These are phyloP conservation scores for Polyporus tsugae DNA, from an alignment of 1,284 basidiomycete species.

Conservation along the genomic window DNA sequence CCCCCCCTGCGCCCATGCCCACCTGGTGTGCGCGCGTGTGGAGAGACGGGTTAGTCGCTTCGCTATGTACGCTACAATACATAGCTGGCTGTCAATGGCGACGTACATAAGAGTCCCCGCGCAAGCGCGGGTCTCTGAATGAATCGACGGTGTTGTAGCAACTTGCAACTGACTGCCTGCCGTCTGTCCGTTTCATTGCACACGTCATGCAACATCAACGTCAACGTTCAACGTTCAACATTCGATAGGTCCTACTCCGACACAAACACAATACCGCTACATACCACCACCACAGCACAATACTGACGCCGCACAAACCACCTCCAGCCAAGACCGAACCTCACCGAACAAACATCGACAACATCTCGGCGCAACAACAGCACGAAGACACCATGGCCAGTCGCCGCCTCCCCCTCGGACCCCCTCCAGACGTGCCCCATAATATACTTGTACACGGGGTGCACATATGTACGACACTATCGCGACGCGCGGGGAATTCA, in stretches of 20 bases:
- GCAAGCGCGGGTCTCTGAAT: slow-evolving; percentile 10
- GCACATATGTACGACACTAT: not conserved
- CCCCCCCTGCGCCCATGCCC: not conserved
- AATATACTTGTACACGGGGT: not conserved
- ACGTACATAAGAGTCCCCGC: slow-evolving; percentile 28
- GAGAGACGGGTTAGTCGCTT: slow-evolving; percentile 26
- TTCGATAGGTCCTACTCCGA: not conserved
- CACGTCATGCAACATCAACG: not conserved
- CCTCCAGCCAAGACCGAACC: not conserved
- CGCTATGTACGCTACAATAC: slow-evolving; percentile 27
- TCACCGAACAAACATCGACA: not conserved
- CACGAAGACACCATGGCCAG: not conserved
- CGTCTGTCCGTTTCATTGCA: not conserved
- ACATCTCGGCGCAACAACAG: not conserved
- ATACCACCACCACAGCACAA: not conserved
- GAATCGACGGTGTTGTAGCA: slow-evolving; percentile 16
- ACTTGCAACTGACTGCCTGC: not conserved
- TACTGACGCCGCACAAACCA: not conserved
- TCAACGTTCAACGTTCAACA: not conserved
- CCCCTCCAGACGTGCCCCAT: not conserved
- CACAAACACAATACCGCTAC: not conserved
- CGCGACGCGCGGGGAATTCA: not conserved
- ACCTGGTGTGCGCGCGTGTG: not conserved
- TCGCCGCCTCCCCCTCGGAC: not conserved
- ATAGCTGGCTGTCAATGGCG: slow-evolving; percentile 14